Evolutionary conservation across 768 basidiomycete genomes (phyloP).

Genomic region (Termitomyces sp.): DNA sequence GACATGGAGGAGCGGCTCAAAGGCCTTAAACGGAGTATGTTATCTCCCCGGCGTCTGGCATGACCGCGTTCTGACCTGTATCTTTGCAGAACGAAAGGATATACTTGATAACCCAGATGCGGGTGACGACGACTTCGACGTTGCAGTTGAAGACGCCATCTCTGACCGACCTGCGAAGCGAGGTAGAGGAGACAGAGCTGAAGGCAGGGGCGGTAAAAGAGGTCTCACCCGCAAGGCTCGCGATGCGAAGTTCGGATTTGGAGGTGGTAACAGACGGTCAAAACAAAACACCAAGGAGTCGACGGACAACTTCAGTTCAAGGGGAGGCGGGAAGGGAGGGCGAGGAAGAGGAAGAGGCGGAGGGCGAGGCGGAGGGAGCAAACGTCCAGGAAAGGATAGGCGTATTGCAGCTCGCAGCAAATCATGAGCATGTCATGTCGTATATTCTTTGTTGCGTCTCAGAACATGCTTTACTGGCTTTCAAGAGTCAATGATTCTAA

Average conservation of each 20-base stretch:
- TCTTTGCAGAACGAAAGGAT: slow-evolving; percentile 72
- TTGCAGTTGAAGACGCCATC: slow-evolving; percentile 89
- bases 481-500: background rate
- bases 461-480: background rate
- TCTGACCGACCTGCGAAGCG: slow-evolving; percentile 65
- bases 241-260: slow-evolving; percentile 81
- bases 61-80: background rate
- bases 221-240: slow-evolving; percentile 54
- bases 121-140: slow-evolving; percentile 75
- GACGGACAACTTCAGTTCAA: slow-evolving; percentile 65
- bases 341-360: slow-evolving; percentile 22
- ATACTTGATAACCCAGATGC: slow-evolving; percentile 62
- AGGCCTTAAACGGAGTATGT: slow-evolving; percentile 85
- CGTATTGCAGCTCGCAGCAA: slow-evolving; percentile 42
- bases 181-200: slow-evolving; percentile 37
- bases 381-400: slow-evolving; percentile 59
- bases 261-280: slow-evolving; percentile 60
- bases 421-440: slow-evolving; percentile 8
- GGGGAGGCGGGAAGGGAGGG: slow-evolving; percentile 21
- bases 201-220: slow-evolving; percentile 23
- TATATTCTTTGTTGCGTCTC: too few species aligned
- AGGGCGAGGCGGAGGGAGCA: slow-evolving; percentile 29
- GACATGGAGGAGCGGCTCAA: slow-evolving; percentile 86
- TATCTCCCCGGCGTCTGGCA: background rate
- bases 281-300: slow-evolving; percentile 84